Evolutionary conservation across 1,139 yeast species (phyloP).

Genomic region (Pichia cactophila): DNA sequence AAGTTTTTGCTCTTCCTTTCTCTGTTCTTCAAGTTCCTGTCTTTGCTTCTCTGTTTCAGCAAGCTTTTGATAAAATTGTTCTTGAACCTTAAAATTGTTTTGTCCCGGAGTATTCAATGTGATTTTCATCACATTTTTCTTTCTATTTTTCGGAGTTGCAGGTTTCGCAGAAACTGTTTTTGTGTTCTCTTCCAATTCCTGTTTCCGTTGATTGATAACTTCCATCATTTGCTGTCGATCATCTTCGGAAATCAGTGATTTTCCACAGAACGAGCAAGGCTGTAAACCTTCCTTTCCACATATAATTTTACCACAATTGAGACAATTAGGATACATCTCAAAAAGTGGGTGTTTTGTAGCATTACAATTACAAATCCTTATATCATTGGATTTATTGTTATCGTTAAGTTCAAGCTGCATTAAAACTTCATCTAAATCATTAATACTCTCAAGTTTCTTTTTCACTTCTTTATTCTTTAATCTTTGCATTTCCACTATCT

Average conservation of each 20-base stretch:
- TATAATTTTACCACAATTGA: slow-evolving; percentile 89
- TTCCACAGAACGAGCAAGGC: slow-evolving; percentile 80
- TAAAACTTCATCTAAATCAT: slow-evolving; percentile 46
- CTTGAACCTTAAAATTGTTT: slow-evolving; percentile 63
- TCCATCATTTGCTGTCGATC: slow-evolving; percentile 56
- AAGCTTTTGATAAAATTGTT: slow-evolving; percentile 48
- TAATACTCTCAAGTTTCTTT: slow-evolving; percentile 36
- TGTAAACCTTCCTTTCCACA: slow-evolving; percentile 84
- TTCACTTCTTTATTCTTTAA: slow-evolving; percentile 14
- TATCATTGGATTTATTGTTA: slow-evolving; percentile 7
- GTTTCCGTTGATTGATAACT: slow-evolving; percentile 44
- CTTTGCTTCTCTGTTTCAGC: slow-evolving; percentile 31
- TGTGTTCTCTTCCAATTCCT: slow-evolving; percentile 28
- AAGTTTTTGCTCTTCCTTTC: slow-evolving; percentile 35
- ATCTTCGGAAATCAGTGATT: slow-evolving; percentile 49
- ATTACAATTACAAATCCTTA: slow-evolving; percentile 62
- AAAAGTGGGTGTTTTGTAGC: slow-evolving; percentile 82
- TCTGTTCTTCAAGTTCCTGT: slow-evolving; percentile 29
- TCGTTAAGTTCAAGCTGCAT: slow-evolving; percentile 36
- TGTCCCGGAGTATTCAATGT: slow-evolving; percentile 52
- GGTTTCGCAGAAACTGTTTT: slow-evolving; percentile 9
- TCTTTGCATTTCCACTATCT: slow-evolving; percentile 12
- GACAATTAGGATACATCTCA: slow-evolving; percentile 86
- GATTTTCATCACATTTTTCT: slow-evolving; percentile 40
- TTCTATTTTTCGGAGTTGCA: slow-evolving; percentile 16